Evolutionary conservation across 2,329 filamentous ascomycete genomes (phyloP), one percentile per base, ranked within the genome.

Genomic region (Apiospora marii): DNA sequence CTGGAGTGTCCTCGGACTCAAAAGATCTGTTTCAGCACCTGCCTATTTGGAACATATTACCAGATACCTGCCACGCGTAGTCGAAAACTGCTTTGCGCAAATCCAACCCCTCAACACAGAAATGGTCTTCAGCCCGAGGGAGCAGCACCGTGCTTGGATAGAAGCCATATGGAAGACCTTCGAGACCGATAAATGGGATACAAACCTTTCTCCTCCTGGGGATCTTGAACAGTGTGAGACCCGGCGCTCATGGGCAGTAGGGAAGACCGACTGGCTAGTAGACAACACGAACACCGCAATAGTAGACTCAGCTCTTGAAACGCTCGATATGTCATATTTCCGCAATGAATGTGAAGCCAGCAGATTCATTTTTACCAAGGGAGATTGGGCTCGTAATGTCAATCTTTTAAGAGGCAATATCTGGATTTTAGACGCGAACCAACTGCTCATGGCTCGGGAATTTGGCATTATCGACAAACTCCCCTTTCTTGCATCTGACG

Each of bases 381-480:
- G 10, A 4, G 10, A 10, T 13, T 67, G 34, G 34, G 34, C 37
- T n/a, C 37, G 37, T 14, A 67, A 67, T 16, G 16, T 44, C 13
- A n/a, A 16, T 12, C 37, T 44, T n/a, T 19, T 67, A 8, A 67
- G 49, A 10, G 51, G 73, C 1, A 68, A 58, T 49, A 24, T 67
- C 3, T 77, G 76, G 76, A 44, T 75, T n/a, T 71, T 78, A 10
- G 71, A 73, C 34, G 71, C 75, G 3, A 44, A 48, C 5, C 77
- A 79, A 68, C 71, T 79, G 19, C 74, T 74, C 30, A 41, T 73
- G 48, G 77, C 76, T 3, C 74, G 74, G 4, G 22, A 72, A 19
- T 43, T 70, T n/a, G 75, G 76, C 49, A 72, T 79, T 64, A 75
- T 80, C 34, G 22, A 24, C 27, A 37, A 41, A n/a, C 76, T 78